Conservation (phyloP, 2,329 filamentous ascomycete species). For the Pseudogymnoascus sp. region DNA sequence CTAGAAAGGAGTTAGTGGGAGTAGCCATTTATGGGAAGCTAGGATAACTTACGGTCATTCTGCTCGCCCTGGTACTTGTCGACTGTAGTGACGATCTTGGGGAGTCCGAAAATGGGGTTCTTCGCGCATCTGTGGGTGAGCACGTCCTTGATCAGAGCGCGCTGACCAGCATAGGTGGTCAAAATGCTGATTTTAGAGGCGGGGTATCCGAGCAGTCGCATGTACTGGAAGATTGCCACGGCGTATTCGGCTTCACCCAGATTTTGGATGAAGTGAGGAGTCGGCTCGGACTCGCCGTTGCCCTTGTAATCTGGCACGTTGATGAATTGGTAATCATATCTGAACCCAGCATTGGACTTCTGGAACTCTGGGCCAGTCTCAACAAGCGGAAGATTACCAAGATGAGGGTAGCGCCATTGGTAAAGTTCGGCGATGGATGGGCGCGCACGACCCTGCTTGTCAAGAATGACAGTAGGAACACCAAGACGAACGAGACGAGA, state of each 20-base stretch:
- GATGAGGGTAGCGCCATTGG: slow-evolving; percentile 79
- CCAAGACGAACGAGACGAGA: slow-evolving; percentile 82
- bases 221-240: slow-evolving; percentile 92
- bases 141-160: slow-evolving; percentile 81
- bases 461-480: slow-evolving; percentile 82
- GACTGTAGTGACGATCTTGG: slow-evolving; percentile 84
- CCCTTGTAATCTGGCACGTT: slow-evolving; percentile 91
- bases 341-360: slow-evolving; percentile 82
- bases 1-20: slow-evolving; percentile 36
- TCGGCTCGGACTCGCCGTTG: slow-evolving; percentile 78
- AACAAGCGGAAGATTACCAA: slow-evolving; percentile 73
- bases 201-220: slow-evolving; percentile 91
- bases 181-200: slow-evolving; percentile 68
- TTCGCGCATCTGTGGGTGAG: slow-evolving; percentile 73
- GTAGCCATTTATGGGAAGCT: slow-evolving; percentile 18
- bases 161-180: slow-evolving; percentile 88
- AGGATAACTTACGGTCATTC: slow-evolving; percentile 74
- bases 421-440: slow-evolving; percentile 84
- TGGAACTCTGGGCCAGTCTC: slow-evolving; percentile 63
- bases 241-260: slow-evolving; percentile 95
- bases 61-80: slow-evolving; percentile 99
- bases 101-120: slow-evolving; percentile 80
- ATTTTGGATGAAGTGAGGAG: slow-evolving; percentile 93
- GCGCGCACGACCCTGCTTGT: slow-evolving; percentile 87
- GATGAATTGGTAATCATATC: slow-evolving; percentile 94